These are phyloP conservation scores for Coccinonectria pachysandricola DNA, from an alignment of 2,329 filamentous ascomycete species.

Conservation along the genomic window DNA sequence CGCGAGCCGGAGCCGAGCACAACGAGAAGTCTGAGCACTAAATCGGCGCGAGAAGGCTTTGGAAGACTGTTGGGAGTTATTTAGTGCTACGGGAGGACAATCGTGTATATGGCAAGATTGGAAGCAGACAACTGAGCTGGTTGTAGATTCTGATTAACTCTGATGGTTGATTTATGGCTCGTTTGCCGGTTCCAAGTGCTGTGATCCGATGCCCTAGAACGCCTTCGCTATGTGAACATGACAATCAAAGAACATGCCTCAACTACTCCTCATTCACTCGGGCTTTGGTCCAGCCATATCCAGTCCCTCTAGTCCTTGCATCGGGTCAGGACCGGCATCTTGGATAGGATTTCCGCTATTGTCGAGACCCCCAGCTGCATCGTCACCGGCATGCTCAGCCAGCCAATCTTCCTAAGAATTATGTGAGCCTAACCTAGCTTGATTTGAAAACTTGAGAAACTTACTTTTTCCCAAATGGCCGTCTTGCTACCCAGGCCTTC, in stretches of 20 bases:
- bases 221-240: conserved; percentile 35
- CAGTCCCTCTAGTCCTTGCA: conserved; percentile 88
- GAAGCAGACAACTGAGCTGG: conserved; percentile 14
- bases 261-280: conserved; percentile 33
- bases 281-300: conserved; percentile 89
- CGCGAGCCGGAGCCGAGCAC: conserved; percentile 27
- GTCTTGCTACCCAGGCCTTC: conserved; percentile 88
- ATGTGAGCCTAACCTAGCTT: conserved; percentile 3
- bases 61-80: conserved; percentile 9
- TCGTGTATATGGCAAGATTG: conserved; percentile 19
- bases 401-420: conserved; percentile 74
- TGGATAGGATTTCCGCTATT: conserved; percentile 23
- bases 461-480: conserved; percentile 93
- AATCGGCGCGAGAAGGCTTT: conserved; percentile 6
- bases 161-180: conserved; percentile 17
- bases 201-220: conserved; percentile 24
- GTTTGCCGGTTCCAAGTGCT: conserved; percentile 9
- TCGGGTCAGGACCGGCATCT: conserved; percentile 63
- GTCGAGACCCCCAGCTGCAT: conserved; percentile 43
- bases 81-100: conserved; percentile 7
- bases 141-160: conserved; percentile 16
- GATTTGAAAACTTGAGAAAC: conserved; percentile 18
- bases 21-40: conserved; percentile 16
- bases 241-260: conserved; percentile 11
- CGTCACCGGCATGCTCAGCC: conserved; percentile 76